A percentile compares a stretch with the other conserved stretches of the same genome.
Conservation (phyloP, 1,139 yeast species). For the Geotrichum reessii region DNA sequence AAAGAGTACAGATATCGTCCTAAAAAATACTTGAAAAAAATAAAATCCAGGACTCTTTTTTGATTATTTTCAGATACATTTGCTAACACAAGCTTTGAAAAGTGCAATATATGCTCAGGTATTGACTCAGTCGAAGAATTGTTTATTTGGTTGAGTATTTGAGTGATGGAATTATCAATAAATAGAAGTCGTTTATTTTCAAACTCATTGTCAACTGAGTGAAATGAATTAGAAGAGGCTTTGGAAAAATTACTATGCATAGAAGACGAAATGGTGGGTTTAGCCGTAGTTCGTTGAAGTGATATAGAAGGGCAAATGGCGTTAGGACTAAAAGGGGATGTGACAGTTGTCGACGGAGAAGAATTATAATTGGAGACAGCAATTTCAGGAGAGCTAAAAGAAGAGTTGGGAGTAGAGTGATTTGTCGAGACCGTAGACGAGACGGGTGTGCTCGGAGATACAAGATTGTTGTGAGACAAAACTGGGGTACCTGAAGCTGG, state of each 20-base stretch:
- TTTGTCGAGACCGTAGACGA: background rate
- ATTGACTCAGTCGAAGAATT: conserved; percentile 21
- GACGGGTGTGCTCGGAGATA: conserved; percentile 1
- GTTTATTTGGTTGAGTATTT: conserved; percentile 24
- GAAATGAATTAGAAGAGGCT: no score
- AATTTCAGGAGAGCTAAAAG: conserved; percentile 3
- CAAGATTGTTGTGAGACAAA: background rate
- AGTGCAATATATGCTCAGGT: conserved; percentile 25
- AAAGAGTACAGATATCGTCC: conserved; percentile 24
- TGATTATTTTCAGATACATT: conserved; percentile 20
- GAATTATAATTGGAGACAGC: background rate
- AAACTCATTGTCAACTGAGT: conserved; percentile 14
- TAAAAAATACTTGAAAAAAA: conserved; percentile 28
- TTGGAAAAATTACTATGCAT: conserved; percentile 1
- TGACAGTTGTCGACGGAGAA: background rate
- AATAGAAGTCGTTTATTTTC: conserved; percentile 21
- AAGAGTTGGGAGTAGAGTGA: background rate
- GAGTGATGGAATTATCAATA: conserved; percentile 20
- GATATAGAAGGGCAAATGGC: conserved; percentile 23
- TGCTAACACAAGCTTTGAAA: conserved; percentile 23
- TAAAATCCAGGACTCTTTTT: conserved; percentile 21
- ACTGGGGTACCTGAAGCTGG: conserved; percentile 5
- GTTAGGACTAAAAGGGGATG: conserved; percentile 12
- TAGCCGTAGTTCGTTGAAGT: conserved; percentile 15
- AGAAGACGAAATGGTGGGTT: conserved; percentile 7